phyloP scores from a whole-genome alignment of 1,284 basidiomycete species.

The Athelia psychrophila region DNA sequence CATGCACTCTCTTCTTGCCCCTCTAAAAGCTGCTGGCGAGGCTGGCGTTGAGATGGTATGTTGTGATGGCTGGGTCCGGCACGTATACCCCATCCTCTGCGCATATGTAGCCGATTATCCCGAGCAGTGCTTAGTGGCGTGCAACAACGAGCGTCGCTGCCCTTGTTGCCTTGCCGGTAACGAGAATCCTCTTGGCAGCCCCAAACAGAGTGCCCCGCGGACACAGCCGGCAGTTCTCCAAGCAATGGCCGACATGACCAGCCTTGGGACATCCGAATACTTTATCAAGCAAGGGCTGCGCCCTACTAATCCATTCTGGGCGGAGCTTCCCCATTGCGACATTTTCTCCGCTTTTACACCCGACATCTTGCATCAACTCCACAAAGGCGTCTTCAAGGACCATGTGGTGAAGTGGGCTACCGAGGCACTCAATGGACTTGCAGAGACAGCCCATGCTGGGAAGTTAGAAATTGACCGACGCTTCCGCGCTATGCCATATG shows the following conservation, averaged over 20 bases:
- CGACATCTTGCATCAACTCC: constrained; percentile 27
- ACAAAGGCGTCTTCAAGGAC: constrained; percentile 27
- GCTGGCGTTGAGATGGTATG: constrained; percentile 19
- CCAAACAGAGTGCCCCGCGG: constrained; percentile 5
- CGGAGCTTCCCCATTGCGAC: constrained; percentile 18
- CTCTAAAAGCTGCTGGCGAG: constrained; percentile 12
- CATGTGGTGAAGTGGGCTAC: constrained; percentile 23
- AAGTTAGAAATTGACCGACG: constrained; percentile 19
- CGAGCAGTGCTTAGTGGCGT: constrained; percentile 22
- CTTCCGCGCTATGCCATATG: constrained; percentile 15
- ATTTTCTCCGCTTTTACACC: constrained; percentile 24
- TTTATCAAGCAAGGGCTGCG: constrained; percentile 4
- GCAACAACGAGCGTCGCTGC: constrained; percentile 19
- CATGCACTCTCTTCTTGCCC: constrained; percentile 16
- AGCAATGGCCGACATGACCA: neutral
- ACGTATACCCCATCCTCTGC: constrained; percentile 18
- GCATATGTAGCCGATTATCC: constrained; percentile 24
- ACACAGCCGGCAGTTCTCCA: neutral
- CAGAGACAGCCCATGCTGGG: neutral
- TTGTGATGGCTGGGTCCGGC: constrained; percentile 9
- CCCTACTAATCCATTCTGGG: constrained; percentile 24
- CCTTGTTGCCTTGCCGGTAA: constrained; percentile 10
- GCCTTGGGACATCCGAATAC: neutral
- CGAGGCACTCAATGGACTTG: neutral
- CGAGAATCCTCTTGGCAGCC: constrained; percentile 9